Base-by-base conservation (phyloP, 306 rosid genomes). In the Gastrolobium villosum region DNA sequence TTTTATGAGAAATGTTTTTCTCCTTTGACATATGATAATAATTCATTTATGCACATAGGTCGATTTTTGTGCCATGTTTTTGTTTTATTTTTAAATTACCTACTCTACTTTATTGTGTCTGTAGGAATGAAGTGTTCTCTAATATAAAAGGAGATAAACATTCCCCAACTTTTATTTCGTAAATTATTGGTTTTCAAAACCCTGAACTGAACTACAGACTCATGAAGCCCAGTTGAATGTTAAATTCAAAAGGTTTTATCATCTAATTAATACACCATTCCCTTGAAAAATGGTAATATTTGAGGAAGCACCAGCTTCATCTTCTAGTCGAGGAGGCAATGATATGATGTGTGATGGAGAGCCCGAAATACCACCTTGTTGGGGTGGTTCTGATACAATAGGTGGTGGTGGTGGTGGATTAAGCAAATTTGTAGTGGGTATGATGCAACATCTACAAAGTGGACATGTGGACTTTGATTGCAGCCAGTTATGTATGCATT, bases 381-480 rank as follows among this genome's bases (percentile, higher is more conserved):
- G 62, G 1, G 68, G 68, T 77, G 76, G 41, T 10, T 55, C 69
- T 57, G 73, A 49, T n/a, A 34, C 52, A 78, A 45, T 43, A 53
- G 39, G 50, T 40, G 71, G 52, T 28, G 52, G 34, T 52, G 79
- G 61, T 28, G 64, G 10, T 53, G 75, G 64, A 63, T 31, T 65
- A 7, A 64, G 79, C 43, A 64, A 55, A 71, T 82, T 75, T 57
- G 73, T 52, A 3, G 85, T 61, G 11, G 93, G 87, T 50, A 86
- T 72, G 79, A 91, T 87, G 20, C 86, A 83, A 80, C 88, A 89
- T 83, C 98, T 85, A 53, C 98, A 93, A 35, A 93, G 93, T 32
- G 98, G 98, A 50, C 98, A 93, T 26, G 95, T 91, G 56, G 90
- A 83, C 85, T 93, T 88, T 69, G 89, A 84, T 76, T 85, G 89